These are phyloP conservation scores for Tetratostichococcus sp. DNA, from an alignment of 139 green algal species.

Conservation along the genomic window DNA sequence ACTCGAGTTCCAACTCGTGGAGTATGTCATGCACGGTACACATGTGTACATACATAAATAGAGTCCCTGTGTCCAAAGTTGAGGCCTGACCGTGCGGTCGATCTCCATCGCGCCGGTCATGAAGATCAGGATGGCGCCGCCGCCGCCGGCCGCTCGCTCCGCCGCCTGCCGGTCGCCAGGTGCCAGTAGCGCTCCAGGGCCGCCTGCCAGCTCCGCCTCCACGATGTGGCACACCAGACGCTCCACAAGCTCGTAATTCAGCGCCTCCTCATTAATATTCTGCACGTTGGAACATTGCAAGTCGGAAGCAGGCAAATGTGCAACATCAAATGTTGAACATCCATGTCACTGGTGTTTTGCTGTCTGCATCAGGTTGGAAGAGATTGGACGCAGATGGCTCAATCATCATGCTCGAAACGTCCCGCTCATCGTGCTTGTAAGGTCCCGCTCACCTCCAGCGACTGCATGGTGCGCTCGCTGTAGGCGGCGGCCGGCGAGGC, in stretches of 20 bases:
- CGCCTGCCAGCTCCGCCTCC: slow-evolving; percentile 15
- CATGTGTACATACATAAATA: too few species aligned
- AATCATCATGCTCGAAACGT: too few species aligned
- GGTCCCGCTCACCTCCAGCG: slow-evolving; percentile 27
- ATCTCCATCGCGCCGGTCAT: slow-evolving; percentile 80
- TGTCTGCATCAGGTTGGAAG: too few species aligned
- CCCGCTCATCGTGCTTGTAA: too few species aligned
- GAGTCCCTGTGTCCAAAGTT: too few species aligned
- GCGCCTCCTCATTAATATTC: slow-evolving; percentile 62
- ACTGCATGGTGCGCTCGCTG: slow-evolving; percentile 45
- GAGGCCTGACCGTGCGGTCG: slow-evolving; percentile 36
- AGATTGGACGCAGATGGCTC: too few species aligned
- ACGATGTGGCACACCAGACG: slow-evolving; percentile 65
- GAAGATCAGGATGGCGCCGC: slow-evolving; percentile 80
- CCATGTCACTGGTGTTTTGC: too few species aligned
- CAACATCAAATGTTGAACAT: too few species aligned
- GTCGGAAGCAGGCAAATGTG: too few species aligned
- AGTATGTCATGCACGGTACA: too few species aligned
- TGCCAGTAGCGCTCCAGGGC: slow-evolving; percentile 35
- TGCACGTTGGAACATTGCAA: too few species aligned
- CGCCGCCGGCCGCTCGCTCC: background rate
- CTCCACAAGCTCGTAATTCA: slow-evolving; percentile 90
- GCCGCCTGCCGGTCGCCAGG: slow-evolving; percentile 18
- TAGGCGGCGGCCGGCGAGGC: slow-evolving; percentile 18
- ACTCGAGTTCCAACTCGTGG: too few species aligned